Base-by-base conservation (phyloP, 2,329 filamentous ascomycete genomes). In the Metarhizium rileyi region DNA sequence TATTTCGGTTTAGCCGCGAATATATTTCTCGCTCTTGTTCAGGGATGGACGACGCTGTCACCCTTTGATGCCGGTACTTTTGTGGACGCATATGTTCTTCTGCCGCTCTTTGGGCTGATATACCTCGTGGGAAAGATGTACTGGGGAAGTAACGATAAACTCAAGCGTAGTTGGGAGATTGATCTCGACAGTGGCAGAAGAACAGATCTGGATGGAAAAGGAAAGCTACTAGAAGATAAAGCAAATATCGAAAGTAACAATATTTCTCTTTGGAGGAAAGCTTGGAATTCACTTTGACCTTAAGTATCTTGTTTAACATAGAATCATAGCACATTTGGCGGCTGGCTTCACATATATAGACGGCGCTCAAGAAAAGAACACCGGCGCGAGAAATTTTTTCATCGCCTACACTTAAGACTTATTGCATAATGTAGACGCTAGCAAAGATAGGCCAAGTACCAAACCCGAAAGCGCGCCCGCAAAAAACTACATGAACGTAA, bases 21-120 rank as follows among this genome's bases (percentile, higher is more conserved):
- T 51, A 55, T 78, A 2, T 82, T 83, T 56, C 63, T 84, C 23
- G 76, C 79, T 0, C 61, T 84, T 0, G 70, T 84, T 2, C 78
- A 83, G 59, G 80, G 80, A 3, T 83, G 79, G 78, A 74, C 77
- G 4, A 79, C 73, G 0, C 64, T 83, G 4, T 70, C 73, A 2
- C 80, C 80, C 0, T 84, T 82, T 53, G 62, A 75, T 36, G 76
- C 74, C 0, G 77, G 73, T 4, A 66, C 70, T n/a, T 83, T 84
- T 56, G 78, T 84, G 10, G 78, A 81, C 56, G 78, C 80, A 0
- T 84, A 84, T 56, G 77, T 84, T 49, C 61, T 84, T 23, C 59
- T 84, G 27, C 78, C 78, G 2, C 63, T 84, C 0, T 84, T 83
- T 54, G 72, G 67, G 1, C 50, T 83, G 40, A 81, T 83, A 16